A percentile compares a stretch with the other conserved stretches of the same genome.
These are phyloP conservation scores for Dactylorhiza incarnata DNA, from an alignment of 106 monocot species.

Conservation along the genomic window DNA sequence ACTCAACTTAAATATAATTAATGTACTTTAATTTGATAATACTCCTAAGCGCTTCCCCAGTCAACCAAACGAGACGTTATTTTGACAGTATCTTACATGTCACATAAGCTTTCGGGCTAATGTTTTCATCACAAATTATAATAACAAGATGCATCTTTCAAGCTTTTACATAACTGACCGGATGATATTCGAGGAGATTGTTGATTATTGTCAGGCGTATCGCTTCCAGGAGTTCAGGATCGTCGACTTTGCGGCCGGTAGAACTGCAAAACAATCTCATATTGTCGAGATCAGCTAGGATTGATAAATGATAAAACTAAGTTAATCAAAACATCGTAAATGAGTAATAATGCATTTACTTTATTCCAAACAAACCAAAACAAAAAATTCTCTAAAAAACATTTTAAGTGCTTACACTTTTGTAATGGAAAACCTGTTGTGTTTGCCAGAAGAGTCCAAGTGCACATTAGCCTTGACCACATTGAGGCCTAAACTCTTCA, in stretches of 20 bases:
- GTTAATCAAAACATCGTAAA: not conserved
- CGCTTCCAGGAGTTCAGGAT: constrained; percentile 87
- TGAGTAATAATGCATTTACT: not conserved
- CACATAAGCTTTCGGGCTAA: not conserved
- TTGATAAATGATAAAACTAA: not conserved
- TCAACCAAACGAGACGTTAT: too few species aligned
- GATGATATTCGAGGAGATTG: constrained; percentile 85
- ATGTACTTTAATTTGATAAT: too few species aligned
- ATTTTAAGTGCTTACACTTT: constrained; percentile 48
- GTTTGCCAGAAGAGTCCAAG: constrained; percentile 93
- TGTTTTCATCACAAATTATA: not conserved
- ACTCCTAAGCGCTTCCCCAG: too few species aligned
- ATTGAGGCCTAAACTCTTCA: constrained; percentile 81
- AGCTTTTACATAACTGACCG: constrained; percentile 35
- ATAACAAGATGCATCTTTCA: not conserved
- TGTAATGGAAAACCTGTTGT: constrained; percentile 87
- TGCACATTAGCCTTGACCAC: constrained; percentile 87
- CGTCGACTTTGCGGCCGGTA: constrained; percentile 79
- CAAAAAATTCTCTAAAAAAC: not conserved
- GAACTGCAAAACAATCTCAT: constrained; percentile 40
- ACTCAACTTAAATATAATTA: too few species aligned
- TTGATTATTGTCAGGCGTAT: constrained; percentile 94
- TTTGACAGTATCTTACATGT: not conserved
- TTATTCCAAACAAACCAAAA: not conserved
- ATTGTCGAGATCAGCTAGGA: not conserved